Base-by-base conservation (phyloP, 345 rosid genomes). In the Angophora floribunda region DNA sequence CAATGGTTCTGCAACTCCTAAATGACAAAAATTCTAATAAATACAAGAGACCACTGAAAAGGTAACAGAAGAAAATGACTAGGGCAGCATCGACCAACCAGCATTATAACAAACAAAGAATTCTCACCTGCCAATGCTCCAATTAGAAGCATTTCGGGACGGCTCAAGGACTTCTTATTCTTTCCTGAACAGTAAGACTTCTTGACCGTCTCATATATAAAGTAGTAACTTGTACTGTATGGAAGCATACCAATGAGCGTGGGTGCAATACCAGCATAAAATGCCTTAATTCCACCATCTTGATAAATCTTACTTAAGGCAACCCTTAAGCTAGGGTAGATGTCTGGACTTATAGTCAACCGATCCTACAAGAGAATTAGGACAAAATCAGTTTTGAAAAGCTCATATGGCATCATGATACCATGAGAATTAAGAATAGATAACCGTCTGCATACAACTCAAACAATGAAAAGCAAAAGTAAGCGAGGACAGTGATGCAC, bases 221-320 rank as follows among this genome's bases (percentile, higher is more conserved):
- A 98, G 92, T 98, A 98, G 91, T 93, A 98, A 92, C 99, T 96
- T 17, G 99, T 98, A 91, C 98, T 95, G 89, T 96, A 97, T 3
- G 99, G 99, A 92, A 98, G 98, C 99, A 98, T 98, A 87, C 99
- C 99, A 1, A 96, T 89, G 87, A 98, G 88, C 10, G 99, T 96
- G 30, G 99, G 99, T 80, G 93, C 92, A 86, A 98, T 55, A 57
- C 99, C 99, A 32, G 99, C 93, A 80, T 98, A 95, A 89, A 98
- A 95, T 90, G 94, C 98, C 87, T 99, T 91, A 80, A 96, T 70
- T 28, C 99, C 99, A 85, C 97, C 99, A 78, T 96, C 96, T 89
- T 91, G 95, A 63, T 95, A 90, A 75, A 98, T 97, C 90, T 94
- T 98, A 85, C 95, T 92, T 59, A 98, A 50, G 70, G 99, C 98